phyloP scores from a whole-genome alignment of 2,329 filamentous ascomycete genomes.

The Clonostachys sp. region DNA sequence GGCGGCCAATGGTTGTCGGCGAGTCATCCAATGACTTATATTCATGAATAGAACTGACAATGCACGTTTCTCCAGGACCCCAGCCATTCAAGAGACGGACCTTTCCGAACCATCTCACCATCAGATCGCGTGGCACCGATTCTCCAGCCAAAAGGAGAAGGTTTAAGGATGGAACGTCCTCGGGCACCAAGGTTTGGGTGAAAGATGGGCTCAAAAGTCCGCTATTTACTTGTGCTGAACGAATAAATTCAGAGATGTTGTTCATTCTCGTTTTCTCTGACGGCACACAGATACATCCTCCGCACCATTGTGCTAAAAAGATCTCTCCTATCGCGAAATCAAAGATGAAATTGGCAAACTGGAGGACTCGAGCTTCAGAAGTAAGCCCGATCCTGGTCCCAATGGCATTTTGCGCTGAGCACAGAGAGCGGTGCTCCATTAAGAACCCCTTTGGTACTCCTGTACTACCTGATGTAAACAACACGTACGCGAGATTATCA shows the following conservation, averaged over 20 bases:
- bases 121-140: constrained; percentile 5
- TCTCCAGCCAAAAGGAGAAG: constrained; percentile 7
- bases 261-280: constrained; percentile 9
- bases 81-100: constrained; percentile 6
- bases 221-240: neutral
- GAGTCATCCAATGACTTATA: neutral
- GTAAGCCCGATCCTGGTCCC: constrained; percentile 4
- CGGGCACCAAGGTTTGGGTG: constrained; percentile 1
- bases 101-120: constrained; percentile 8
- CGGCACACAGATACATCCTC: constrained; percentile 12
- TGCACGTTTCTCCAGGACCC: constrained; percentile 11
- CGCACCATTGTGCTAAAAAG: constrained; percentile 9
- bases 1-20: neutral
- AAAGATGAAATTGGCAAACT: constrained; percentile 45
- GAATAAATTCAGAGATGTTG: neutral
- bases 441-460: constrained; percentile 9
- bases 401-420: neutral
- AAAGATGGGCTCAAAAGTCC: constrained; percentile 1
- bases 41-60: neutral
- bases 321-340: constrained; percentile 34
- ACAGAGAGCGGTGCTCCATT: constrained; percentile 7
- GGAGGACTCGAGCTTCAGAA: constrained; percentile 42
- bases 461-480: constrained; percentile 8
- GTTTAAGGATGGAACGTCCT: constrained; percentile 1
- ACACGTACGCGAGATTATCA: constrained; percentile 3